Evolutionary conservation across 108 stramenopile genomes (phyloP), one percentile per base, ranked within the genome.

Genomic region (Tribonema minus): DNA sequence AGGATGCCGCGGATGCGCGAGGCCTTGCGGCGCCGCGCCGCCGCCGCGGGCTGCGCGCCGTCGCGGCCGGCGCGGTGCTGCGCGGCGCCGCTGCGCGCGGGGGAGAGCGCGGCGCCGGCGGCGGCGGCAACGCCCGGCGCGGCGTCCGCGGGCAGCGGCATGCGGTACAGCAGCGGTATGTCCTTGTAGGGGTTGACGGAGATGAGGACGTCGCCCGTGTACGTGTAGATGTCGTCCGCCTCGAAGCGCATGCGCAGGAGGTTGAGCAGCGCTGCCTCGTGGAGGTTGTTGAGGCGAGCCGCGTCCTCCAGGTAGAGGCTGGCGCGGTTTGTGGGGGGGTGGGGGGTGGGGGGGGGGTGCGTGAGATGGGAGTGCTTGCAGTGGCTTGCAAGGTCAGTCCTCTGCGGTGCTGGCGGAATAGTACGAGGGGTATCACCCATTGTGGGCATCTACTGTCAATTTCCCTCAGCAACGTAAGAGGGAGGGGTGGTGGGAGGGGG

Each of bases 181-280:
- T 32, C 28, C 61, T 81, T 82, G 88, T 90, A 90, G 26, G 99
- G 99, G 80, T 99, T 99, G 32, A 99, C 94, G 46, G 96, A 95
- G 85, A 99, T 99, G 66, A 99, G 84, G 30, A 99, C 95, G 31
- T 97, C 93, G 20, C 97, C 97, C 23, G 95, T 97, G 92, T 92
- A 97, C 5, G 99, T 99, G 85, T 99, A 99, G 80, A 99, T 99
- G 61, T 74, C 46, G 41, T 88, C 86, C n/a, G 80, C 78, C 2
- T 5, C 28, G 60, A 88, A 89, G 2, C 88, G 80, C 9, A 86
- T 54, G 30, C 82, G 76, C 29, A 90, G 83, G 30, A 87, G 73
- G 54, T 72, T 70, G 20, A 90, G 81, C 58, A 90, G 81, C 12
- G 89, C 88, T 0, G 85, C 89, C 67, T 89, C 88, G 78, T 89